Conservation (phyloP, 2,329 filamentous ascomycete species). For the Penicillium freii region DNA sequence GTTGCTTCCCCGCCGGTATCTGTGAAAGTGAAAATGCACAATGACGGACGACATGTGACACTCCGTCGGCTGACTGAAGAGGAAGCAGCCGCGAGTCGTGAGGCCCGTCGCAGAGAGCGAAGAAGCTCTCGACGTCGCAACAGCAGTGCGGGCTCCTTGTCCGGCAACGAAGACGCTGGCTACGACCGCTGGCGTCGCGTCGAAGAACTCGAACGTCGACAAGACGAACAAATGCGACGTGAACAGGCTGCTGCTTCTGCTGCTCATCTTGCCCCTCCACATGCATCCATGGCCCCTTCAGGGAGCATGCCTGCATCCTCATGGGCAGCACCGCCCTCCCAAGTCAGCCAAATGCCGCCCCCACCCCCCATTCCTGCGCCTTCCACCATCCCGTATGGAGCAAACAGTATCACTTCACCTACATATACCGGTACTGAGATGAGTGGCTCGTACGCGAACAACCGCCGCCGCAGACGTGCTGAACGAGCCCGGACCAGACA, state of each 20-base stretch:
- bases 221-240: constrained; percentile 45
- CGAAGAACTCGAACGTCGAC: constrained; percentile 49
- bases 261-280: constrained; percentile 22
- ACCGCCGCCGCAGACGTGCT: constrained; percentile 53
- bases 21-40: constrained; percentile 65
- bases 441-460: constrained; percentile 53
- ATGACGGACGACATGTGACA: constrained; percentile 62
- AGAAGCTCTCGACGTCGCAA: constrained; percentile 41
- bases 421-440: constrained; percentile 50
- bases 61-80: constrained; percentile 60
- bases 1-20: constrained; percentile 59
- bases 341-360: constrained; percentile 27
- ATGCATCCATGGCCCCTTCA: constrained; percentile 25
- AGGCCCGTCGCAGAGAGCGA: constrained; percentile 51
- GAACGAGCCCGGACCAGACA: constrained; percentile 50
- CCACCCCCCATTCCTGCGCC: constrained; percentile 39
- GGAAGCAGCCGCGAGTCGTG: constrained; percentile 60
- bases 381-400: constrained; percentile 41
- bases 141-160: constrained; percentile 44
- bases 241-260: constrained; percentile 35
- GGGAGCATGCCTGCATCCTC: constrained; percentile 26
- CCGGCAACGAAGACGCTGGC: constrained; percentile 39
- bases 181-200: constrained; percentile 50
- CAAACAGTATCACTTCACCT: constrained; percentile 43
- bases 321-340: constrained; percentile 24